A percentile compares a stretch with the other conserved stretches of the same genome.
Evolutionary conservation across 1,284 basidiomycete species (phyloP).

Genomic region (Ceratobasidium sp.): DNA sequence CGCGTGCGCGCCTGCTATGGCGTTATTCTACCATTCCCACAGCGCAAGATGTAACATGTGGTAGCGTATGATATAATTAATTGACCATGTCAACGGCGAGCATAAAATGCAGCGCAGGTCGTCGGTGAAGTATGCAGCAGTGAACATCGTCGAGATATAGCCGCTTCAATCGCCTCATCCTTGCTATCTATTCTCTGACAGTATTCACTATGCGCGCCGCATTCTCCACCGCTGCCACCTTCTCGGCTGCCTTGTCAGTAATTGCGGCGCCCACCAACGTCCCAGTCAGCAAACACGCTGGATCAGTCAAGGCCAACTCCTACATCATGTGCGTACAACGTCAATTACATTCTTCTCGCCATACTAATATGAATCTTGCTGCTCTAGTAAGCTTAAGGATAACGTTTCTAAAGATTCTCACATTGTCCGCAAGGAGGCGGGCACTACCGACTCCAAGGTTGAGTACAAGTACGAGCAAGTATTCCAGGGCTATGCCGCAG

Average conservation of each 20-base stretch:
- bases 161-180: too few relatives aligned
- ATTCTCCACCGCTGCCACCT: conserved; percentile 12
- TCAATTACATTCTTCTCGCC: neutral
- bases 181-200: too few relatives aligned
- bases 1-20: too few relatives aligned
- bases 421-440: neutral
- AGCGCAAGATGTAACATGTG: too few relatives aligned
- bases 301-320: conserved; percentile 32
- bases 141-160: too few relatives aligned
- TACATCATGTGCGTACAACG: conserved; percentile 24
- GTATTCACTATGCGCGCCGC: too few relatives aligned
- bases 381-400: conserved; percentile 34
- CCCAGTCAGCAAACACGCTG: conserved; percentile 25
- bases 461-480: conserved; percentile 27
- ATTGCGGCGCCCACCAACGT: conserved; percentile 41
- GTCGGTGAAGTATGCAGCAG: too few relatives aligned
- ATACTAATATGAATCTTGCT: neutral
- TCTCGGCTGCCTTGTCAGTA: conserved; percentile 35
- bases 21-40: too few relatives aligned
- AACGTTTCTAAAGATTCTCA: conserved; percentile 18
- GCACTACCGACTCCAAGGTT: conserved; percentile 11
- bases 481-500: conserved; percentile 31
- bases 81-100: too few relatives aligned
- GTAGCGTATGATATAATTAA: too few relatives aligned
- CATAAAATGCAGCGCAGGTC: too few relatives aligned